These are phyloP conservation scores for Vigna hirtella DNA, from an alignment of 306 rosid genomes.

Conservation along the genomic window DNA sequence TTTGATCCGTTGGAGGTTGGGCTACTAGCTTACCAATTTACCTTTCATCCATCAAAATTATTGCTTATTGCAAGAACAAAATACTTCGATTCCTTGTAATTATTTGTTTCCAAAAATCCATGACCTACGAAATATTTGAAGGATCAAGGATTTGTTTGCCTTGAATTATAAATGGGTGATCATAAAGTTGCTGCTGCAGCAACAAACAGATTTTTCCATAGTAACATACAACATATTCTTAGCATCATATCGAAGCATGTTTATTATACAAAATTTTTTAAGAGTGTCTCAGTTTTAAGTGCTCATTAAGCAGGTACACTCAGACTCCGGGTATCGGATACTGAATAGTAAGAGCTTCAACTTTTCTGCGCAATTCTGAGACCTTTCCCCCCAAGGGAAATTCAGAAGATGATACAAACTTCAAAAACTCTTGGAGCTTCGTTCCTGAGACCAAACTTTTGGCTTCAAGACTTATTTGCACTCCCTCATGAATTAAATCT, in stretches of 20 bases:
- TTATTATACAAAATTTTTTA: slow-evolving; percentile 38
- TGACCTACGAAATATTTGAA: not conserved
- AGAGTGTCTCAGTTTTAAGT: slow-evolving; percentile 21
- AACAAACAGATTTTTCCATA: not conserved
- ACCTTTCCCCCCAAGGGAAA: slow-evolving; percentile 64
- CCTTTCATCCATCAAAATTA: not conserved
- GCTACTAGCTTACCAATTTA: not conserved
- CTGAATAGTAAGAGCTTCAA: slow-evolving; percentile 79
- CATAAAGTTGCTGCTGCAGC: not conserved
- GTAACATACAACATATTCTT: slow-evolving; percentile 2
- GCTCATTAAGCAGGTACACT: slow-evolving; percentile 30
- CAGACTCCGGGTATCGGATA: slow-evolving; percentile 88
- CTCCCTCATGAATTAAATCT: slow-evolving; percentile 89
- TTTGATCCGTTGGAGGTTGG: not conserved
- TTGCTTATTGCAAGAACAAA: not conserved
- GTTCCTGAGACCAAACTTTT: slow-evolving; percentile 67
- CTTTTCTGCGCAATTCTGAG: slow-evolving; percentile 67
- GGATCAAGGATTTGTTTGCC: not conserved
- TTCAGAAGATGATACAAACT: slow-evolving; percentile 66
- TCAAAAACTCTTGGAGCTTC: slow-evolving; percentile 84
- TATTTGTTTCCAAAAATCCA: not conserved
- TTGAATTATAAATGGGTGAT: not conserved
- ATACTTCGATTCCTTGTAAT: not conserved
- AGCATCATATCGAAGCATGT: slow-evolving; percentile 18
- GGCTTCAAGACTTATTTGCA: slow-evolving; percentile 72